Conservation (phyloP, 106 monocot species). For the Alisma plantagoaquatica region DNA sequence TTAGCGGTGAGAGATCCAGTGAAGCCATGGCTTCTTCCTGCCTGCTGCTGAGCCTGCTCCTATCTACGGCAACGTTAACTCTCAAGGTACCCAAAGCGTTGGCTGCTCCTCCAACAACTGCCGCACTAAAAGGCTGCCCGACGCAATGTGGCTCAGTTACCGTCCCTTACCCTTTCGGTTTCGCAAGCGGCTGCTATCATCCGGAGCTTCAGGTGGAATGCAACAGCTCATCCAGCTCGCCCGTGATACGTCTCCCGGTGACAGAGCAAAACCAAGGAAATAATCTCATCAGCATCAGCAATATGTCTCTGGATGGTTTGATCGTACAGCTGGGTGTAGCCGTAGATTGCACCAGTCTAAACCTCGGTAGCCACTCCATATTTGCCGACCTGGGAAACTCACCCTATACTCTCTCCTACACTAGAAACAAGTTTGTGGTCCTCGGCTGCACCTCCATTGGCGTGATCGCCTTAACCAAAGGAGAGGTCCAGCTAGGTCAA, state of each 20-base stretch:
- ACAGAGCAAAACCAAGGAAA: neutral
- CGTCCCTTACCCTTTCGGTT: constrained; percentile 6
- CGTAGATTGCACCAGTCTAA: no score
- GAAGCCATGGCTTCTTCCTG: no score
- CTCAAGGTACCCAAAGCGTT: no score
- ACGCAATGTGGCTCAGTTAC: neutral
- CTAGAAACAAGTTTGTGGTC: no score
- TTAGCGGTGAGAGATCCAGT: no score
- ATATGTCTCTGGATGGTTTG: neutral
- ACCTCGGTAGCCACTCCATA: neutral
- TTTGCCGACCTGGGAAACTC: neutral
- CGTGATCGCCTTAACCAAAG: neutral
- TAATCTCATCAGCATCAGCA: neutral
- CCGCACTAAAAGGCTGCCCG: no score
- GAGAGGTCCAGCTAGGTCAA: constrained; percentile 3
- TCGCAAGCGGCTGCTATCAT: constrained; percentile 5
- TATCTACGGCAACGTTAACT: no score
- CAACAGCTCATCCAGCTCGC: neutral
- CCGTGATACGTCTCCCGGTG: neutral
- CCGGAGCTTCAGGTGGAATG: constrained; percentile 1
- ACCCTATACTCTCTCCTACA: constrained; percentile 2
- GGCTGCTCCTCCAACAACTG: no score
- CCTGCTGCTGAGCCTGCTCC: no score
- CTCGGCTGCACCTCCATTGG: constrained; percentile 1
- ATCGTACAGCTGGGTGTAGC: neutral